Conservation (phyloP, 2,329 filamentous ascomycete genomes). For the Colletotrichum sp. region DNA sequence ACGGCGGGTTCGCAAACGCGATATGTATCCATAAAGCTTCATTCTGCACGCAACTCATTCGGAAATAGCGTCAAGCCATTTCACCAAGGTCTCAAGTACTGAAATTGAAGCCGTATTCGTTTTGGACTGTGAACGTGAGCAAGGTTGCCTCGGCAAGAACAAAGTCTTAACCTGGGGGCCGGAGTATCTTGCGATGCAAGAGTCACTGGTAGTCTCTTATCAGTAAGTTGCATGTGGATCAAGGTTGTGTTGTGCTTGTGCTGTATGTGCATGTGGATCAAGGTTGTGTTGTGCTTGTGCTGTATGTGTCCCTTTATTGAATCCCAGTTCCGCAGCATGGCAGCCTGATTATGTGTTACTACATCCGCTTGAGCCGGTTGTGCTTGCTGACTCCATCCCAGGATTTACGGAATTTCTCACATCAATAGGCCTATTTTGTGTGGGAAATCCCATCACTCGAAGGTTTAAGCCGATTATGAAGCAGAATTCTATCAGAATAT, state of each 20-base stretch:
- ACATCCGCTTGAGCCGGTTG: neutral
- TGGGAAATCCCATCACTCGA: neutral
- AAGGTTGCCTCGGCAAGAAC: neutral
- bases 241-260: neutral
- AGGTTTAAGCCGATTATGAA: fast-evolving
- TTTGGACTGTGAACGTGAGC: neutral
- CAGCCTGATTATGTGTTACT: neutral
- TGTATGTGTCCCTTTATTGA: neutral
- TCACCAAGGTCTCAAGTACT: neutral
- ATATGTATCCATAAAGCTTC: neutral
- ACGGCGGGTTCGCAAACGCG: neutral
- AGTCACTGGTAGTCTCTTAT: neutral
- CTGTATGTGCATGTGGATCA: no score
- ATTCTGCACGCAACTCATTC: neutral
- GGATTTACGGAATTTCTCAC: neutral
- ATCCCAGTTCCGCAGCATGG: neutral
- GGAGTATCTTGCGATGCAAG: neutral
- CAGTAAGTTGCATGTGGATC: neutral
- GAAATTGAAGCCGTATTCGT: neutral
- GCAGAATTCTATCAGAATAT: neutral
- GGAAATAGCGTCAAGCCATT: neutral
- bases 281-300: neutral
- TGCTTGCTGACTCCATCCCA: neutral
- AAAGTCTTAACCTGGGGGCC: neutral
- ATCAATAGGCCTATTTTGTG: fast-evolving